These are phyloP conservation scores for Rhizopus stolonifer DNA, from an alignment of 371 early-diverging fungal species.

Conservation along the genomic window DNA sequence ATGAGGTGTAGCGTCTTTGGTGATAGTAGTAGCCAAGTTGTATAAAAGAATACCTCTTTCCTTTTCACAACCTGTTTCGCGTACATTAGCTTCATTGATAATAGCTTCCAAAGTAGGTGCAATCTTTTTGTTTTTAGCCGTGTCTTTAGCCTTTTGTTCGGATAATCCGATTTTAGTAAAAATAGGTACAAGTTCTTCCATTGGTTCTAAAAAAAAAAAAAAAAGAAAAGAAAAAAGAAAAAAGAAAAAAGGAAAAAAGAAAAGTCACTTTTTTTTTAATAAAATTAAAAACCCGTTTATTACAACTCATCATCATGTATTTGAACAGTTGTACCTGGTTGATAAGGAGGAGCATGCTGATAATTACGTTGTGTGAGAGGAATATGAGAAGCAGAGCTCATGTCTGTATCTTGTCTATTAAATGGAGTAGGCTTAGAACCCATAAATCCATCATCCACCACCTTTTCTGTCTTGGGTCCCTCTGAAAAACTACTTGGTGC, in stretches of 20 bases:
- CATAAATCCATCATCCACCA: neutral
- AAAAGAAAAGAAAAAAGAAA: slow-evolving; percentile 7
- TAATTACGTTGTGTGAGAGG: slow-evolving; percentile 16
- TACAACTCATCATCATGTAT: slow-evolving; percentile 8
- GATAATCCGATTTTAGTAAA: slow-evolving; percentile 89
- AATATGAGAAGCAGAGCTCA: slow-evolving; percentile 17
- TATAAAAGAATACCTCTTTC: slow-evolving; percentile 79
- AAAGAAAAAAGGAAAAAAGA: slow-evolving; percentile 10
- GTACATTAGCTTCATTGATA: slow-evolving; percentile 66
- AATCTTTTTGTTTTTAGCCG: slow-evolving; percentile 92
- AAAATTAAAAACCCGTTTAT: neutral
- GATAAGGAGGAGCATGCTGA: slow-evolving; percentile 21
- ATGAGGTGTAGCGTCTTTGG: slow-evolving; percentile 74
- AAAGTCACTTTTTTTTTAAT: no score
- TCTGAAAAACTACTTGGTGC: slow-evolving; percentile 7
- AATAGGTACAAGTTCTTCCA: slow-evolving; percentile 60
- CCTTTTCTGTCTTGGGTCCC: slow-evolving; percentile 18
- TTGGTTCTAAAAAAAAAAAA: slow-evolving; percentile 12
- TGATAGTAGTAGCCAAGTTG: slow-evolving; percentile 81
- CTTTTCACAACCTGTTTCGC: slow-evolving; percentile 64
- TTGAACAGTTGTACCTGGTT: slow-evolving; percentile 21
- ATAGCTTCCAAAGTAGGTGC: slow-evolving; percentile 71
- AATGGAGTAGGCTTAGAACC: slow-evolving; percentile 3
- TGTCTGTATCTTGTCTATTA: slow-evolving; percentile 18
- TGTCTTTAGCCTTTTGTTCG: slow-evolving; percentile 91